phyloP scores from a whole-genome alignment of 768 basidiomycete genomes.

The Lactarius evosmus region DNA sequence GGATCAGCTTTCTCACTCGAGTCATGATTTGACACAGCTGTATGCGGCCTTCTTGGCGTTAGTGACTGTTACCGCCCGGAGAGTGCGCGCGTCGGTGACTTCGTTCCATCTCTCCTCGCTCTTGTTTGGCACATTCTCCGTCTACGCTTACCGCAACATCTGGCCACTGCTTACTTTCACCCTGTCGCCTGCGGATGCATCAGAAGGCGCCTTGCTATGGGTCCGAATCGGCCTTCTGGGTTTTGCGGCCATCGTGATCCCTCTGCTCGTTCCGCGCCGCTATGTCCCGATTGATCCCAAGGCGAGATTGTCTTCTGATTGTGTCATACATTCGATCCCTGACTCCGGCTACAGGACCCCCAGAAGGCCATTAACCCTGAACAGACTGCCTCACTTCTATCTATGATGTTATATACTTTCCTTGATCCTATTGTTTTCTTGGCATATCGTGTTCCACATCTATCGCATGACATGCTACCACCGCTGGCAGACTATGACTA shows the following conservation, averaged over 20 bases:
- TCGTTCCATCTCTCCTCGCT: slow-evolving; percentile 48
- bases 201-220: slow-evolving; percentile 53
- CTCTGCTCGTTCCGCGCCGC: slow-evolving; percentile 51
- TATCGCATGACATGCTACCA: slow-evolving; percentile 44
- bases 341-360: slow-evolving; percentile 29
- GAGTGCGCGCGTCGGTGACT: slow-evolving; percentile 18
- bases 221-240: slow-evolving; percentile 46
- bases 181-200: slow-evolving; percentile 46
- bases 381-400: slow-evolving; percentile 34
- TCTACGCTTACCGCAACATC: slow-evolving; percentile 57
- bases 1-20: background rate
- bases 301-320: slow-evolving; percentile 32
- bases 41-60: slow-evolving; percentile 30
- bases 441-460: slow-evolving; percentile 44
- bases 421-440: slow-evolving; percentile 49
- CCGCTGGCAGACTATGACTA: slow-evolving; percentile 48
- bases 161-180: slow-evolving; percentile 57
- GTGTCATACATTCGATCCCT: background rate
- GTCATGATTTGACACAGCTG: slow-evolving; percentile 16
- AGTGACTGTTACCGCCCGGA: slow-evolving; percentile 23
- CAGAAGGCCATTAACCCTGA: slow-evolving; percentile 31
- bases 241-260: slow-evolving; percentile 47
- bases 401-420: slow-evolving; percentile 47
- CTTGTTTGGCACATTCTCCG: slow-evolving; percentile 44
- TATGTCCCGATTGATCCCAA: slow-evolving; percentile 58